Conservation (phyloP, 169 alveolate genomes). For the Eimeria necatrix region DNA sequence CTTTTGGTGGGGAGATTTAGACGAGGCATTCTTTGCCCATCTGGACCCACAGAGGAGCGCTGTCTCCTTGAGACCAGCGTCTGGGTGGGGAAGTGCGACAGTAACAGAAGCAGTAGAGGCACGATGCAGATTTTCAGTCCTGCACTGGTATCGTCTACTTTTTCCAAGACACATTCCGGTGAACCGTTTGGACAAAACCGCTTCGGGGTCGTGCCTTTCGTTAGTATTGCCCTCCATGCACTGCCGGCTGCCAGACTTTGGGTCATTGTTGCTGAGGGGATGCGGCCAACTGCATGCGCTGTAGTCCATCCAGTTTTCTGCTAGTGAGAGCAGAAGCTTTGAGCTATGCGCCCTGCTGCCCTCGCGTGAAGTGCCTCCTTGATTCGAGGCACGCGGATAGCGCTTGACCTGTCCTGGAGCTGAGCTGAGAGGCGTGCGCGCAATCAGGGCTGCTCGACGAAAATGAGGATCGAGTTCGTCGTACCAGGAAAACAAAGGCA, state of each 20-base stretch:
- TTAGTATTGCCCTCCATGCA: neutral
- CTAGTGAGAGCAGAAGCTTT: constrained; percentile 41
- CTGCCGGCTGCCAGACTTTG: constrained; percentile 13
- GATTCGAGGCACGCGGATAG: neutral
- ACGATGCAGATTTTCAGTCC: neutral
- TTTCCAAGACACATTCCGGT: constrained; percentile 24
- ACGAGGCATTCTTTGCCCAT: neutral
- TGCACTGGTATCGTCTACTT: neutral
- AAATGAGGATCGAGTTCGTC: constrained; percentile 68
- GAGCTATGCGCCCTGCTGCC: neutral
- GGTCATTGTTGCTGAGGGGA: constrained; percentile 72
- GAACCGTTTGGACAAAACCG: constrained; percentile 3
- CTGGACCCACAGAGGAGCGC: neutral
- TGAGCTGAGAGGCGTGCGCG: neutral
- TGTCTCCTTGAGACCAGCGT: neutral
- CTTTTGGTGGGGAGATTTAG: neutral
- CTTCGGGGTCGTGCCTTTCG: constrained; percentile 16
- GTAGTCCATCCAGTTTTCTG: constrained; percentile 76
- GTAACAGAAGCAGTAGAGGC: neutral
- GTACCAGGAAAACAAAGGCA: constrained; percentile 70
- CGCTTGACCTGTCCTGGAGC: neutral
- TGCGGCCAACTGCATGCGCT: constrained; percentile 73
- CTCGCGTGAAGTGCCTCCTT: constrained; percentile 1
- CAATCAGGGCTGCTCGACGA: constrained; percentile 42
- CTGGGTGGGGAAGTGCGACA: neutral